These are phyloP conservation scores for Pyrrhoderma noxium DNA, from an alignment of 1,284 basidiomycete species.

Conservation along the genomic window DNA sequence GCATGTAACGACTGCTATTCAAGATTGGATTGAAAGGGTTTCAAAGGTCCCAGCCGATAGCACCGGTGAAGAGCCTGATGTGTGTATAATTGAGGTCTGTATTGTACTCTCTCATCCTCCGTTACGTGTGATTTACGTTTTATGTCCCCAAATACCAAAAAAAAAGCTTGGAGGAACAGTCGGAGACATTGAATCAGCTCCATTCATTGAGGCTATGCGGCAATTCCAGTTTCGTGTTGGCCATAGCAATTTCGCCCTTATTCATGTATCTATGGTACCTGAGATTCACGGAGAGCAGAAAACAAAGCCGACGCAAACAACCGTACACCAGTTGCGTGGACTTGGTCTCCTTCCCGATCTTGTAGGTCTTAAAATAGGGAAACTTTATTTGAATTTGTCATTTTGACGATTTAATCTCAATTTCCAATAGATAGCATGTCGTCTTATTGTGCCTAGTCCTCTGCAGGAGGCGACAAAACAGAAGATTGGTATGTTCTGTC, in stretches of 20 bases:
- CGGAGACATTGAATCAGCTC: slow-evolving; percentile 93
- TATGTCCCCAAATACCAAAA: background rate
- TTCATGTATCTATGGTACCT: slow-evolving; percentile 97
- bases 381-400: background rate
- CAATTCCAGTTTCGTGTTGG: slow-evolving; percentile 99
- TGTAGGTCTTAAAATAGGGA: no score
- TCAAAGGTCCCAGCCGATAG: slow-evolving; percentile 93
- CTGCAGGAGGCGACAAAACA: slow-evolving; percentile 82
- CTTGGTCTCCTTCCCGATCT: slow-evolving; percentile 91
- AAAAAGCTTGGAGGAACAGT: slow-evolving; percentile 89
- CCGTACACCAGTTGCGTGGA: slow-evolving; percentile 90
- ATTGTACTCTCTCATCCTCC: background rate
- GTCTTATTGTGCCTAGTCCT: slow-evolving; percentile 64
- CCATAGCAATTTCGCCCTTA: slow-evolving; percentile 93
- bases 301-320: slow-evolving; percentile 98
- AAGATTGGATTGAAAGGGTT: slow-evolving; percentile 98
- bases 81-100: slow-evolving; percentile 91
- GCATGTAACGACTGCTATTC: slow-evolving; percentile 94
- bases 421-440: slow-evolving; percentile 76
- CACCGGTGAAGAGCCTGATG: slow-evolving; percentile 88
- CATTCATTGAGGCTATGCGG: slow-evolving; percentile 97
- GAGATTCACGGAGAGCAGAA: slow-evolving; percentile 99
- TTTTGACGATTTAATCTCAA: background rate
- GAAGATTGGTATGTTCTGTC: slow-evolving; percentile 99
- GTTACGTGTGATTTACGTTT: background rate